Evolutionary conservation across 768 basidiomycete genomes (phyloP).

Genomic region (Amanita jacksonii): DNA sequence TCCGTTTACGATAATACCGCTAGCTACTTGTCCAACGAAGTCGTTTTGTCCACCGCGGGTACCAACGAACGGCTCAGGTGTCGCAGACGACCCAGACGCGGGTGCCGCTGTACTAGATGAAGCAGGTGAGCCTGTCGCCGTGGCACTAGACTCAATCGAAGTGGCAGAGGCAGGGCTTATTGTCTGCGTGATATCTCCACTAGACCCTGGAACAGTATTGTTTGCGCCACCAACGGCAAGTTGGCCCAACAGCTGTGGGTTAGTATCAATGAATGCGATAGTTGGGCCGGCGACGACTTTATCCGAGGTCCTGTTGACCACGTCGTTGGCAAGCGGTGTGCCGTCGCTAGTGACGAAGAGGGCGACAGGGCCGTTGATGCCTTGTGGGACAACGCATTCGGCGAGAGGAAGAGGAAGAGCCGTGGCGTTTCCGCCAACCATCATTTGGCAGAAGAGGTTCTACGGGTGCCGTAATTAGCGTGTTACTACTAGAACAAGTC

Average conservation of each 20-base stretch:
- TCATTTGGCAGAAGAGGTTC: conserved; percentile 67
- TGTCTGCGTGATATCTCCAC: conserved; percentile 15
- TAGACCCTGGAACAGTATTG: conserved; percentile 11
- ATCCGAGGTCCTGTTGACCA: conserved; percentile 41
- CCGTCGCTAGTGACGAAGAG: conserved; percentile 57
- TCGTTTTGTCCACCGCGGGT: conserved; percentile 27
- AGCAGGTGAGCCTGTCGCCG: no score
- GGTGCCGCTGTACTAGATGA: no score
- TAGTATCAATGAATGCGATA: conserved; percentile 55
- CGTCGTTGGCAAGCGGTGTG: conserved; percentile 56
- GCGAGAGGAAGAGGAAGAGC: conserved; percentile 50
- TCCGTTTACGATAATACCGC: conserved; percentile 40
- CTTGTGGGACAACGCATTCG: conserved; percentile 53
- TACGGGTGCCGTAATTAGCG: conserved; percentile 18
- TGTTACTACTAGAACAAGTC: not conserved
- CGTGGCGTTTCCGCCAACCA: conserved; percentile 48
- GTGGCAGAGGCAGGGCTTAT: conserved; percentile 26
- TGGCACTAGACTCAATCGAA: conserved; percentile 22
- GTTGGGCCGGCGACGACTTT: conserved; percentile 64
- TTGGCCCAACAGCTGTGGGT: conserved; percentile 40
- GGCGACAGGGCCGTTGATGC: conserved; percentile 67
- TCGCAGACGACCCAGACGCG: no score
- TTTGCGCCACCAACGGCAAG: conserved; percentile 25
- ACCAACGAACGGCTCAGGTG: conserved; percentile 13
- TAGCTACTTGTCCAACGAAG: conserved; percentile 30